phyloP scores from a whole-genome alignment of 2,329 filamentous ascomycete species.

The Curvularia eragrostidis region DNA sequence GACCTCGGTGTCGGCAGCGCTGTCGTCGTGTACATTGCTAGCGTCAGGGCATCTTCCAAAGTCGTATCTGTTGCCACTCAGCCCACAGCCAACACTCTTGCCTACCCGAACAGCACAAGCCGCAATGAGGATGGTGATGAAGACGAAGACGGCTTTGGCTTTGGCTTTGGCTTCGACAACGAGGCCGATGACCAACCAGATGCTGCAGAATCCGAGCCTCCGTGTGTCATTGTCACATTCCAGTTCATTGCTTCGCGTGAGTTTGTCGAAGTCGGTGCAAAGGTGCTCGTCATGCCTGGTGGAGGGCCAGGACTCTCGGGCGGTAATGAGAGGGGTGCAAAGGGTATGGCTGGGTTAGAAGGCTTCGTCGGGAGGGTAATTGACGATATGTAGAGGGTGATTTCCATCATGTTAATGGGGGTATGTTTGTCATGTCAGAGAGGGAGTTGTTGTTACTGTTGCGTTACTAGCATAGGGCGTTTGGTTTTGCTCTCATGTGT shows the following conservation, averaged over 20 bases:
- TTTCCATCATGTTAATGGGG: neutral
- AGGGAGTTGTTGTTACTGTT: neutral
- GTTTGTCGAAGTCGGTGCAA: slow-evolving; percentile 75
- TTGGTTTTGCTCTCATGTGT: neutral
- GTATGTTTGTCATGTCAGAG: neutral
- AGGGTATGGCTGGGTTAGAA: slow-evolving; percentile 66
- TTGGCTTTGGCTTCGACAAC: slow-evolving; percentile 63
- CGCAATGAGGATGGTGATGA: slow-evolving; percentile 31
- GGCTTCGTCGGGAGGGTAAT: slow-evolving; percentile 72
- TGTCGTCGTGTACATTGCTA: slow-evolving; percentile 86
- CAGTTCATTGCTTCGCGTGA: slow-evolving; percentile 73
- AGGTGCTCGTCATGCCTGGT: slow-evolving; percentile 74
- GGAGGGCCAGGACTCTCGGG: slow-evolving; percentile 66
- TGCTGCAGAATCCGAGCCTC: slow-evolving; percentile 27
- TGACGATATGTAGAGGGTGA: slow-evolving; percentile 14
- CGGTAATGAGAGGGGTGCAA: slow-evolving; percentile 59
- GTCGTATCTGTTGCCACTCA: slow-evolving; percentile 61
- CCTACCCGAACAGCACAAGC: slow-evolving; percentile 1
- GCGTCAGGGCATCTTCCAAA: slow-evolving; percentile 80
- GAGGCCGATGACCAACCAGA: slow-evolving; percentile 52
- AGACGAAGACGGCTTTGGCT: slow-evolving; percentile 52
- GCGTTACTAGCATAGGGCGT: neutral
- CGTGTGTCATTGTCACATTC: slow-evolving; percentile 61
- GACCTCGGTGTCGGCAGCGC: slow-evolving; percentile 70
- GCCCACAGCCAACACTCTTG: too few relatives aligned